A percentile compares a stretch with the other conserved stretches of the same genome.
Conservation (phyloP, 2,329 filamentous ascomycete genomes). For the Dryadomyces quercivorus region DNA sequence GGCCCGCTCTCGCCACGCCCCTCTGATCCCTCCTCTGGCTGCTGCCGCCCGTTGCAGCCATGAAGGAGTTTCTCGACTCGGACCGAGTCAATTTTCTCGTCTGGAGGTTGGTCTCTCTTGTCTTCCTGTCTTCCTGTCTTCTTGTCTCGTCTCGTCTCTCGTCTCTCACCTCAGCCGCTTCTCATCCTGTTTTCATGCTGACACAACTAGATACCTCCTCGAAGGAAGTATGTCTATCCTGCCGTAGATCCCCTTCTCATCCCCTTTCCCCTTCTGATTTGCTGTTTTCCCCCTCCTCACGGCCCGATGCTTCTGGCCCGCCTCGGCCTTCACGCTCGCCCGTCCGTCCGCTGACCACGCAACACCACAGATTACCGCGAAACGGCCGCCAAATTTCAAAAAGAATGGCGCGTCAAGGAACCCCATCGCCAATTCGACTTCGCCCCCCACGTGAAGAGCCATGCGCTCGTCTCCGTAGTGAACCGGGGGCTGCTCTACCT, state of each 20-base stretch:
- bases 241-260: conserved; percentile 1
- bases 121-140: neutral
- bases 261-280: neutral
- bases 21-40: conserved; percentile 1
- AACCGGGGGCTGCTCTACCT: conserved; percentile 53
- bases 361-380: conserved; percentile 47
- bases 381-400: conserved; percentile 54
- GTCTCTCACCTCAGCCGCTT: too few species aligned
- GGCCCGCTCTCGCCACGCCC: too few species aligned
- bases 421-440: conserved; percentile 52
- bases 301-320: neutral
- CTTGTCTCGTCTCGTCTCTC: neutral
- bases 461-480: conserved; percentile 49
- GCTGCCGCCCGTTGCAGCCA: conserved; percentile 19
- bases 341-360: neutral
- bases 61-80: conserved; percentile 54
- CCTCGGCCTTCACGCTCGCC: neutral
- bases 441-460: conserved; percentile 51
- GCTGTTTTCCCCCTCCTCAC: neutral
- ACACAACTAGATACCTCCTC: conserved; percentile 38
- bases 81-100: conserved; percentile 59
- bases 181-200: neutral
- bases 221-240: conserved; percentile 44
- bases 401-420: conserved; percentile 53
- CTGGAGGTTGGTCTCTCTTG: conserved; percentile 47